These are phyloP conservation scores for Agaricus blazei DNA, from an alignment of 768 basidiomycete genomes.

Conservation along the genomic window DNA sequence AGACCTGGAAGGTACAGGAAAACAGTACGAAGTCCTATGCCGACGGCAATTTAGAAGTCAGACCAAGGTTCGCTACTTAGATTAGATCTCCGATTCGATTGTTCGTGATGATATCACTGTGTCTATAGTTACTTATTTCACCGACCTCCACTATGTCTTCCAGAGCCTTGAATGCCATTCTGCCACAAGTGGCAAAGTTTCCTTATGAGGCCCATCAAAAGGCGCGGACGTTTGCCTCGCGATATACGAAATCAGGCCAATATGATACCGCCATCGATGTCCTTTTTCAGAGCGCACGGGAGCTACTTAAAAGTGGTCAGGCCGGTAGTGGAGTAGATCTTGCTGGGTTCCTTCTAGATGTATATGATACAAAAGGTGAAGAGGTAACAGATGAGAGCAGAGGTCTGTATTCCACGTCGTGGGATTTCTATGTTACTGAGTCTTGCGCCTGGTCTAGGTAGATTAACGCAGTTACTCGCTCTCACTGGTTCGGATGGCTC, in stretches of 20 bases:
- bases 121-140: slow-evolving; percentile 12
- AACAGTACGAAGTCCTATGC: neutral
- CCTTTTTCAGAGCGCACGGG: slow-evolving; percentile 84
- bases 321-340: slow-evolving; percentile 90
- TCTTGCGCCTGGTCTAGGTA: slow-evolving; percentile 43
- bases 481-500: slow-evolving; percentile 71
- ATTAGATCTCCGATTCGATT: slow-evolving; percentile 9
- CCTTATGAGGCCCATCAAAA: slow-evolving; percentile 98
- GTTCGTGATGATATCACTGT: neutral
- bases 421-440: slow-evolving; percentile 11
- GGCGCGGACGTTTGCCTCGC: slow-evolving; percentile 89
- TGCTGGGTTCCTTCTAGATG: slow-evolving; percentile 71
- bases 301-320: slow-evolving; percentile 85
- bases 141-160: slow-evolving; percentile 36
- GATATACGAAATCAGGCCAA: slow-evolving; percentile 77
- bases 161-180: slow-evolving; percentile 69
- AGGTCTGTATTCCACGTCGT: slow-evolving; percentile 45
- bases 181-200: slow-evolving; percentile 63
- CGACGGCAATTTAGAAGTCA: neutral
- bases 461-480: slow-evolving; percentile 88
- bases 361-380: slow-evolving; percentile 75
- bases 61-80: slow-evolving; percentile 8
- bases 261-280: slow-evolving; percentile 89
- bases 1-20: neutral
- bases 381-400: slow-evolving; percentile 69